A percentile compares a stretch with the other conserved stretches of the same genome.
phyloP scores from a whole-genome alignment of 2,329 filamentous ascomycete species.

The Aspergillus proliferans region DNA sequence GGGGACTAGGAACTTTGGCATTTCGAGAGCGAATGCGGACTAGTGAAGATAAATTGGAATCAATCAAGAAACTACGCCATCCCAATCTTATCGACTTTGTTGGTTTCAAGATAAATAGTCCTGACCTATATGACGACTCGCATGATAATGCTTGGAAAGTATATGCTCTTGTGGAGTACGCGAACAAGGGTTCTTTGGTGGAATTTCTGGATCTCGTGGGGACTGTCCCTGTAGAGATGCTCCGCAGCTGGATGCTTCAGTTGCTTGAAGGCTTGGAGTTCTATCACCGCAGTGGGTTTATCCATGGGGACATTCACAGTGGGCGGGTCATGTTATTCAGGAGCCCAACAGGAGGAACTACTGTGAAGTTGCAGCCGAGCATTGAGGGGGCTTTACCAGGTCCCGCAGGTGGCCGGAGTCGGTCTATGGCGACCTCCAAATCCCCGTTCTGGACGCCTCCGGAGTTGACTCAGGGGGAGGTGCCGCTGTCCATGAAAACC shows the following conservation, averaged over 20 bases:
- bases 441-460: slow-evolving; percentile 80
- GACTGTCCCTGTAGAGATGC: slow-evolving; percentile 64
- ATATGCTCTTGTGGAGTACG: slow-evolving; percentile 67
- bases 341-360: slow-evolving; percentile 60
- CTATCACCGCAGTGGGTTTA: slow-evolving; percentile 74
- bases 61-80: slow-evolving; percentile 68
- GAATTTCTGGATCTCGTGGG: slow-evolving; percentile 77
- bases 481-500: slow-evolving; percentile 60
- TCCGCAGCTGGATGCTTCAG: slow-evolving; percentile 85
- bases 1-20: slow-evolving; percentile 52
- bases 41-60: slow-evolving; percentile 70
- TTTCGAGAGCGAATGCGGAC: slow-evolving; percentile 71
- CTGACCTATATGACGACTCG: slow-evolving; percentile 32
- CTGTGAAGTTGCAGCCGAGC: slow-evolving; percentile 49
- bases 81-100: slow-evolving; percentile 71
- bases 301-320: slow-evolving; percentile 76
- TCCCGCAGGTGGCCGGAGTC: slow-evolving; percentile 36
- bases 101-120: slow-evolving; percentile 70
- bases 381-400: slow-evolving; percentile 47
- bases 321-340: slow-evolving; percentile 73
- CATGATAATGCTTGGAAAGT: slow-evolving; percentile 58
- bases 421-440: slow-evolving; percentile 52
- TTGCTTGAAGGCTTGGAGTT: slow-evolving; percentile 83
- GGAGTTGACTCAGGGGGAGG: slow-evolving; percentile 60
- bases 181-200: slow-evolving; percentile 73